Conservation (phyloP, 1,284 basidiomycete species). For the Papiliotrema laurentii region DNA sequence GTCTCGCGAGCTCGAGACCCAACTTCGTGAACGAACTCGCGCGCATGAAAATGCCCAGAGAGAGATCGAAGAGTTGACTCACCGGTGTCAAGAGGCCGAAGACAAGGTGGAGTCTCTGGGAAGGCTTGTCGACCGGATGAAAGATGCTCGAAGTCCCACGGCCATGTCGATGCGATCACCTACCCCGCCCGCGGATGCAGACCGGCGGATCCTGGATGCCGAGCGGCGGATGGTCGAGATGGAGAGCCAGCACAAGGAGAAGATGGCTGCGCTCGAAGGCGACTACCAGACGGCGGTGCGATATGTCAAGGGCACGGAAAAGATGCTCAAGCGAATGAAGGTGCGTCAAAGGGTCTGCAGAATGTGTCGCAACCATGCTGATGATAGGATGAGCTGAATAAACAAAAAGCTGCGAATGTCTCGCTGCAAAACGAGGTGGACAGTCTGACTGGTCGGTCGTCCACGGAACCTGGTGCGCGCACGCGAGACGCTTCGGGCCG, state of each 20-base stretch:
- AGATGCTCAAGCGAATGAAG: conserved; percentile 97
- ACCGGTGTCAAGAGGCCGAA: conserved; percentile 68
- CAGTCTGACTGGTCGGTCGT: conserved; percentile 56
- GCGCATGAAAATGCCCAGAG: conserved; percentile 59
- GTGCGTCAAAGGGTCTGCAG: conserved; percentile 32
- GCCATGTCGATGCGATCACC: conserved; percentile 35
- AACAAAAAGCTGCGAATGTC: conserved; percentile 76
- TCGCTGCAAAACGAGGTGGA: conserved; percentile 77
- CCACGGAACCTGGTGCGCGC: conserved; percentile 58
- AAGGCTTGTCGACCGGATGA: conserved; percentile 60
- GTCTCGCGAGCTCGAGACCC: conserved; percentile 62
- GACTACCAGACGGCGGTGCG: conserved; percentile 68
- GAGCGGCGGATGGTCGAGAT: conserved; percentile 74
- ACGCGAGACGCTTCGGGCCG: conserved; percentile 67
- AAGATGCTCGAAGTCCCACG: conserved; percentile 51
- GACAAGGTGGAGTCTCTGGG: conserved; percentile 61
- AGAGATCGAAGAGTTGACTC: conserved; percentile 51
- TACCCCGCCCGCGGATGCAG: conserved; percentile 39
- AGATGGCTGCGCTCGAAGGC: conserved; percentile 70
- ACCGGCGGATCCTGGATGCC: conserved; percentile 52
- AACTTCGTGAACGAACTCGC: conserved; percentile 65
- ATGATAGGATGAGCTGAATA: conserved; percentile 69
- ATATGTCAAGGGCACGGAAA: conserved; percentile 81
- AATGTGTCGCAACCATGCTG: conserved; percentile 6
- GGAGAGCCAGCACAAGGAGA: conserved; percentile 67